Evolutionary conservation across 805 yeast genomes (phyloP).

Genomic region (Candida boidinii): DNA sequence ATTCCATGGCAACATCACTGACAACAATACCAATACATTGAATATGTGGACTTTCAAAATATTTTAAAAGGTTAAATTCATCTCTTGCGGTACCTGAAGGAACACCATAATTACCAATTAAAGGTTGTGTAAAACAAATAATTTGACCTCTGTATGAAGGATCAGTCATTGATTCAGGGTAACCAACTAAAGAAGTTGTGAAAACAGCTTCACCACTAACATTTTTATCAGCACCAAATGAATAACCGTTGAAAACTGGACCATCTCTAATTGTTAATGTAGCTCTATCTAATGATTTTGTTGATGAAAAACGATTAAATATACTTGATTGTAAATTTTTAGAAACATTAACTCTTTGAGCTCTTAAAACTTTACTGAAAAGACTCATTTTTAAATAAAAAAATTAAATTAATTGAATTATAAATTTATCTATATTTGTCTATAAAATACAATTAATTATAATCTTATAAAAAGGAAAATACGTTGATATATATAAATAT

Average conservation of each 20-base stretch:
- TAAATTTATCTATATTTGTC: too few species aligned
- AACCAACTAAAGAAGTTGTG: constrained; percentile 95
- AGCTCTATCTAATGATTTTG: constrained; percentile 58
- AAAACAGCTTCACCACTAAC: constrained; percentile 97
- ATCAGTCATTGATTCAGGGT: constrained; percentile 96
- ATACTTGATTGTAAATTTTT: too few species aligned
- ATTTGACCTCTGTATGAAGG: constrained; percentile 98
- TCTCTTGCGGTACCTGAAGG: constrained; percentile 80
- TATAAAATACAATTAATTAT: too few species aligned
- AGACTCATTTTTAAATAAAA: too few species aligned
- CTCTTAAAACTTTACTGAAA: too few species aligned
- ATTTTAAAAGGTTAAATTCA: constrained; percentile 75
- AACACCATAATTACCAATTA: constrained; percentile 98
- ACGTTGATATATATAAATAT: too few species aligned
- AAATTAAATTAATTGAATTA: too few species aligned
- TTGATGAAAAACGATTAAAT: constrained; percentile 18
- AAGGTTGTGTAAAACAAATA: constrained; percentile 90
- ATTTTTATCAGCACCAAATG: constrained; percentile 92
- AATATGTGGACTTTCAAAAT: constrained; percentile 83
- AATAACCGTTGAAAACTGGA: constrained; percentile 85
- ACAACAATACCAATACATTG: constrained; percentile 97
- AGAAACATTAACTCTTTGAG: too few species aligned
- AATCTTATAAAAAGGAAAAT: too few species aligned
- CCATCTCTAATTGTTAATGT: constrained; percentile 88
- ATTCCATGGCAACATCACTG: constrained; percentile 88